These are phyloP conservation scores for Scolecobasidium constrictum DNA, from an alignment of 2,329 filamentous ascomycete species.

Conservation along the genomic window DNA sequence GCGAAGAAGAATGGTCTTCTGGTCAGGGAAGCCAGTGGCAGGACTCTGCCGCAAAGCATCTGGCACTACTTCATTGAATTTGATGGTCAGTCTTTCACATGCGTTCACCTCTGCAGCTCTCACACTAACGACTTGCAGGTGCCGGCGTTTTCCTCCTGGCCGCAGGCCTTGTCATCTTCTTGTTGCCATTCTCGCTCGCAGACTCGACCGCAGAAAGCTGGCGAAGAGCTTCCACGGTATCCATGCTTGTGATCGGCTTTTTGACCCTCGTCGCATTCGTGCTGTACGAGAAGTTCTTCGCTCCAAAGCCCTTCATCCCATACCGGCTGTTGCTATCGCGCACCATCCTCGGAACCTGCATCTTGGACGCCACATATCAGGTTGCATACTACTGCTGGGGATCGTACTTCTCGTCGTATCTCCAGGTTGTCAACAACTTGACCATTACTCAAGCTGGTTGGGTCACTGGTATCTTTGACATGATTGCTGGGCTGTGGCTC, in stretches of 20 bases:
- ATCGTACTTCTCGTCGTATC: constrained; percentile 28
- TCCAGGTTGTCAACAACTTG: constrained; percentile 27
- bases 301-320: constrained; percentile 29
- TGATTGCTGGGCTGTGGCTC: constrained; percentile 16
- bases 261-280: constrained; percentile 25
- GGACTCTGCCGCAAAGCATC: constrained; percentile 37
- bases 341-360: constrained; percentile 41
- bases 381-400: constrained; percentile 25
- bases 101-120: too few species aligned
- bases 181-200: constrained; percentile 56
- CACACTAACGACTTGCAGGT: too few species aligned
- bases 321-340: constrained; percentile 36
- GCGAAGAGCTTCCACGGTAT: constrained; percentile 27
- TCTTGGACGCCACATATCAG: constrained; percentile 30
- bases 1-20: constrained; percentile 45
- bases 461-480: constrained; percentile 15
- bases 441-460: constrained; percentile 12
- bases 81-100: constrained; percentile 33
- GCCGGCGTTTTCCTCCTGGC: constrained; percentile 52
- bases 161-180: constrained; percentile 50
- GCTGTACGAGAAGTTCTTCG: constrained; percentile 27
- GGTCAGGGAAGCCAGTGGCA: constrained; percentile 29
- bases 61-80: constrained; percentile 50
- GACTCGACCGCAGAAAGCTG: constrained; percentile 21
- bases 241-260: constrained; percentile 29